A percentile compares a stretch with the other conserved stretches of the same genome.
Conservation (phyloP, 208 protist species). For the Wallacemonas collosoma region DNA sequence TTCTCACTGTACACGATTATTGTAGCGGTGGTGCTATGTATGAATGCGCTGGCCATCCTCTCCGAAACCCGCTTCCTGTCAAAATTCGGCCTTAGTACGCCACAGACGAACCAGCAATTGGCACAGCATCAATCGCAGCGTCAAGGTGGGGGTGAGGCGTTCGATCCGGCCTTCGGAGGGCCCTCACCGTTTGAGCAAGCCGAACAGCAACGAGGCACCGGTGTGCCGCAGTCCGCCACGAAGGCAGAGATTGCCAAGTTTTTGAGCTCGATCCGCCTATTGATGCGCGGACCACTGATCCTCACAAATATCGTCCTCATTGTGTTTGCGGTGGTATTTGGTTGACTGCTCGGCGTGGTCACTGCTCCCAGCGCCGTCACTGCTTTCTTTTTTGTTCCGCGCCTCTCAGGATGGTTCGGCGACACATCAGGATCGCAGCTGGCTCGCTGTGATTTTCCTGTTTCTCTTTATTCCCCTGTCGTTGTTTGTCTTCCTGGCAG, state of each 20-base stretch:
- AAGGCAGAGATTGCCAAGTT: conserved; percentile 62
- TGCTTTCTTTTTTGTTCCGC: conserved; percentile 15
- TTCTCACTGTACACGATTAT: conserved; percentile 69
- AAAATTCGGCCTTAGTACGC: conserved; percentile 67
- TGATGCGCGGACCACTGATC: conserved; percentile 84
- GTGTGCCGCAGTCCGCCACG: conserved; percentile 8
- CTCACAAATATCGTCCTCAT: conserved; percentile 73
- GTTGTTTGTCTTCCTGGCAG: too few species aligned
- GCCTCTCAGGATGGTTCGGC: not conserved
- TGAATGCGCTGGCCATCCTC: conserved; percentile 85
- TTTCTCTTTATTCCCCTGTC: too few species aligned
- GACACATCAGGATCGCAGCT: too few species aligned
- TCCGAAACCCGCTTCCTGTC: conserved; percentile 83
- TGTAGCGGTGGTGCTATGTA: conserved; percentile 50
- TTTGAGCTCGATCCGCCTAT: conserved; percentile 71
- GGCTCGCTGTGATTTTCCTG: too few species aligned
- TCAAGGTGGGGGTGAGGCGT: conserved; percentile 4
- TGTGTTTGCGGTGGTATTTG: conserved; percentile 67
- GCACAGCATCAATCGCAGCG: not conserved
- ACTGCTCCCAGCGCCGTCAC: not conserved
- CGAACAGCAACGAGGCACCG: not conserved
- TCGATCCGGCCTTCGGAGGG: conserved; percentile 7
- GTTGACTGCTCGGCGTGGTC: conserved; percentile 27
- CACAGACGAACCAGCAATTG: conserved; percentile 23
- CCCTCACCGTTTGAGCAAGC: conserved; percentile 9